phyloP scores from a whole-genome alignment of 192 early-diverging fungal genomes.

The Pilaira anomala region DNA sequence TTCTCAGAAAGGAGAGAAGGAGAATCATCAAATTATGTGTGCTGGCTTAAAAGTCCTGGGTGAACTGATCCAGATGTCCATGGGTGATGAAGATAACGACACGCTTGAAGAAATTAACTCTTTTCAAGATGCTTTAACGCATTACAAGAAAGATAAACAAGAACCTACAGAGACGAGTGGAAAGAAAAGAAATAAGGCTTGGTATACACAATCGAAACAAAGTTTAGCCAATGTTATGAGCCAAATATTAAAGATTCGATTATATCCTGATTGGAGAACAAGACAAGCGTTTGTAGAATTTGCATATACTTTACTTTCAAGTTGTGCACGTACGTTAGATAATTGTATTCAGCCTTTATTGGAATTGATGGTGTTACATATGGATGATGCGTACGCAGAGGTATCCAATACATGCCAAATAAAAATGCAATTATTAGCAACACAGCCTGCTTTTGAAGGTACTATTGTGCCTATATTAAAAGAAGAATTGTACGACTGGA shows the following conservation, averaged over 20 bases:
- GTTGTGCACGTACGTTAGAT: constrained; percentile 34
- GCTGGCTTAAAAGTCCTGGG: constrained; percentile 26
- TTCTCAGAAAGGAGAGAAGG: constrained; percentile 32
- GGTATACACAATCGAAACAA: constrained; percentile 29
- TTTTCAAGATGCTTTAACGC: background rate
- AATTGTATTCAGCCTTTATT: constrained; percentile 28
- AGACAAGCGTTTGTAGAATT: constrained; percentile 38
- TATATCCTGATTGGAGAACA: constrained; percentile 35
- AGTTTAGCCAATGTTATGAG: constrained; percentile 25
- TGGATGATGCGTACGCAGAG: constrained; percentile 34
- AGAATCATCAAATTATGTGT: constrained; percentile 37
- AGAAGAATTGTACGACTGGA: constrained; percentile 31
- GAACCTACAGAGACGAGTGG: background rate
- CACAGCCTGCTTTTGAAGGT: constrained; percentile 5
- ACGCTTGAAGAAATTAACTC: constrained; percentile 1
- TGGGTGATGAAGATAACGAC: constrained; percentile 28
- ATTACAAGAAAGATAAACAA: background rate
- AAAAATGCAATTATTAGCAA: constrained; percentile 15
- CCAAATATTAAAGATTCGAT: constrained; percentile 30
- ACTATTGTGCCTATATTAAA: constrained; percentile 37
- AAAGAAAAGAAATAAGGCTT: constrained; percentile 21
- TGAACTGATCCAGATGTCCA: constrained; percentile 25
- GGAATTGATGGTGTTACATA: constrained; percentile 37
- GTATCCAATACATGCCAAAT: constrained; percentile 27
- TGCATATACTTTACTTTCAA: constrained; percentile 26